Evolutionary conservation across 345 rosid species (phyloP).

Genomic region (Acer yangbiense): DNA sequence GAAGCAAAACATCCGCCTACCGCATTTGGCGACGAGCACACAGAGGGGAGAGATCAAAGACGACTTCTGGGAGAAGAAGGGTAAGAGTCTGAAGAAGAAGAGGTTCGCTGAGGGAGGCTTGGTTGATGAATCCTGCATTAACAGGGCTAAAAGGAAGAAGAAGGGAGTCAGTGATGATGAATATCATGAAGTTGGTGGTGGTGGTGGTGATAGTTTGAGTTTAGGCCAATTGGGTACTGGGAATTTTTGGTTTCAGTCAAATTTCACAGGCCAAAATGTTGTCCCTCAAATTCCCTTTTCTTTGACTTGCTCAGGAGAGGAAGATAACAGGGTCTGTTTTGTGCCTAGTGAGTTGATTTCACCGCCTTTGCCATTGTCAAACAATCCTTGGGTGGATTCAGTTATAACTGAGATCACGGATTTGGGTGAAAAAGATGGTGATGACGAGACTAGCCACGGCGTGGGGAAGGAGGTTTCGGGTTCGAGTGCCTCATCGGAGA

Average conservation of each 20-base stretch:
- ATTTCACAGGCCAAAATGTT: constrained; percentile 48
- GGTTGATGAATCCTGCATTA: constrained; percentile 57
- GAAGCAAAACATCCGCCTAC: constrained; percentile 85
- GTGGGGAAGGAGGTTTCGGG: constrained; percentile 72
- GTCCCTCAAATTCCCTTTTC: constrained; percentile 65
- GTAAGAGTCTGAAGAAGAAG: constrained; percentile 87
- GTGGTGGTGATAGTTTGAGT: constrained; percentile 44
- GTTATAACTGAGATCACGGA: constrained; percentile 73
- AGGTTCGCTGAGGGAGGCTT: constrained; percentile 68
- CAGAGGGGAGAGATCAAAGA: constrained; percentile 60
- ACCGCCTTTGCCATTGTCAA: constrained; percentile 61
- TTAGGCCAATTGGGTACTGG: constrained; percentile 48
- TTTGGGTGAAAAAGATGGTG: constrained; percentile 62
- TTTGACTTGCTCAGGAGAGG: constrained; percentile 69
- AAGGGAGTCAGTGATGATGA: constrained; percentile 44
- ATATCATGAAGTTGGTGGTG: constrained; percentile 24
- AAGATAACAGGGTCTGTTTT: constrained; percentile 67
- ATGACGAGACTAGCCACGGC: constrained; percentile 62
- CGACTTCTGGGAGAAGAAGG: constrained; percentile 70
- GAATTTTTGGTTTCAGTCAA: constrained; percentile 75
- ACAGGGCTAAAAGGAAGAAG: constrained; percentile 77
- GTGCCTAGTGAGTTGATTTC: constrained; percentile 70
- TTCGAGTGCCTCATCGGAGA: constrained; percentile 81
- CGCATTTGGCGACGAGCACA: constrained; percentile 72
- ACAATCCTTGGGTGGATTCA: constrained; percentile 81